Evolutionary conservation across 1,284 basidiomycete genomes (phyloP).

Genomic region (Cystobasidiaceae sp.): DNA sequence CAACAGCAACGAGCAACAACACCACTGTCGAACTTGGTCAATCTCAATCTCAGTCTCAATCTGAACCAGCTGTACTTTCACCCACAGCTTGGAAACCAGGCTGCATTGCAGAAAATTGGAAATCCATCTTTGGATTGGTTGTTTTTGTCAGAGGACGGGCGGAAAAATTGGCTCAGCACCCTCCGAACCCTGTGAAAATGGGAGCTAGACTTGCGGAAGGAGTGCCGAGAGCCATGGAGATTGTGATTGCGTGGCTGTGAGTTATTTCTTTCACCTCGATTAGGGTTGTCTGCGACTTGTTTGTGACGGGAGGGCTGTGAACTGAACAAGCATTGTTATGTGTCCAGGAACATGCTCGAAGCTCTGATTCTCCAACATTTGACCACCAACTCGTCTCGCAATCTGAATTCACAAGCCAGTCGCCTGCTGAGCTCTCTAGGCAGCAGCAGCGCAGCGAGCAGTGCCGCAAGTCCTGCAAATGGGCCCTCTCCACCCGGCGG

Average conservation of each 20-base stretch:
- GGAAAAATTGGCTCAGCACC: constrained; percentile 22
- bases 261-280: background rate
- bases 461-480: background rate
- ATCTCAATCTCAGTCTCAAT: too few species aligned
- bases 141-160: constrained; percentile 37
- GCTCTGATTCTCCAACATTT: constrained; percentile 27
- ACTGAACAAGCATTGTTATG: too few species aligned
- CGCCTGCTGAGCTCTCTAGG: background rate
- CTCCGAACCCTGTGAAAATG: background rate
- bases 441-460: background rate
- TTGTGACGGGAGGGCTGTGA: too few species aligned
- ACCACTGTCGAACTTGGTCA: too few species aligned
- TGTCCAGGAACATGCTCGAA: constrained; percentile 28
- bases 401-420: constrained; percentile 19
- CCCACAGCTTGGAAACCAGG: constrained; percentile 21
- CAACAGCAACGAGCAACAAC: background rate
- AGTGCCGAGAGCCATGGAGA: constrained; percentile 19
- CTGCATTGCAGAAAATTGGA: constrained; percentile 37
- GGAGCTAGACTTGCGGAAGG: background rate
- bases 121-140: constrained; percentile 38
- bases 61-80: background rate
- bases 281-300: too few species aligned
- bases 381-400: constrained; percentile 20
- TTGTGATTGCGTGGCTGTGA: constrained; percentile 29
- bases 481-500: constrained; percentile 6